phyloP scores from a whole-genome alignment of 805 yeast species.

The Hanseniaspora lindneri region DNA sequence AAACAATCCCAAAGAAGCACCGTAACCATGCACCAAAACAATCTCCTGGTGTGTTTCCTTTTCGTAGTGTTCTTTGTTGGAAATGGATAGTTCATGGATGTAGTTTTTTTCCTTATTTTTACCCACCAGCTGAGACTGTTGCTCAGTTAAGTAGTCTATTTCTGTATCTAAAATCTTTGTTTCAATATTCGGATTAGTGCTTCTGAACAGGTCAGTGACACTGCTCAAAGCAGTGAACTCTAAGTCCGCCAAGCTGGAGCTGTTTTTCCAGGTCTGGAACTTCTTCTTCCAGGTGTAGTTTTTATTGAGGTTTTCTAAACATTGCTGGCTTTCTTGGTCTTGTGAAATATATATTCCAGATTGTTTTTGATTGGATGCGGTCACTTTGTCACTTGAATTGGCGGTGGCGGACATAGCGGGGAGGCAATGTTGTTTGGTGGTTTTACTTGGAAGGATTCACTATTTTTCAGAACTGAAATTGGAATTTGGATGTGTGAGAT shows the following conservation, averaged over 20 bases:
- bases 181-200: conserved; percentile 35
- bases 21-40: conserved; percentile 74
- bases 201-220: conserved; percentile 48
- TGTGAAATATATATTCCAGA: neutral
- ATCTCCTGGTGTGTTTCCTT: conserved; percentile 9
- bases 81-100: conserved; percentile 64
- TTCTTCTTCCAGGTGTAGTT: conserved; percentile 25
- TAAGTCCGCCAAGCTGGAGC: conserved; percentile 30
- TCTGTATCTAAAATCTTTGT: conserved; percentile 43
- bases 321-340: conserved; percentile 1
- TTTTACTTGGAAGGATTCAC: no score
- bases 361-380: no score
- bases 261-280: conserved; percentile 27
- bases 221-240: conserved; percentile 42
- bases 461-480: no score
- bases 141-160: conserved; percentile 27
- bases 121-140: neutral
- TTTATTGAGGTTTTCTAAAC: conserved; percentile 11
- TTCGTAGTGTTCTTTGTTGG: conserved; percentile 30
- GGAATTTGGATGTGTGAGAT: no score
- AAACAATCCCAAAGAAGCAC: conserved; percentile 84
- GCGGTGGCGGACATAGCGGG: no score
- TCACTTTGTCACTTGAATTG: no score
- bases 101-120: conserved; percentile 30
- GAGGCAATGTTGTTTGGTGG: no score